Conservation (phyloP, 257 asterid genomes). For the Jacaranda copaia region DNA sequence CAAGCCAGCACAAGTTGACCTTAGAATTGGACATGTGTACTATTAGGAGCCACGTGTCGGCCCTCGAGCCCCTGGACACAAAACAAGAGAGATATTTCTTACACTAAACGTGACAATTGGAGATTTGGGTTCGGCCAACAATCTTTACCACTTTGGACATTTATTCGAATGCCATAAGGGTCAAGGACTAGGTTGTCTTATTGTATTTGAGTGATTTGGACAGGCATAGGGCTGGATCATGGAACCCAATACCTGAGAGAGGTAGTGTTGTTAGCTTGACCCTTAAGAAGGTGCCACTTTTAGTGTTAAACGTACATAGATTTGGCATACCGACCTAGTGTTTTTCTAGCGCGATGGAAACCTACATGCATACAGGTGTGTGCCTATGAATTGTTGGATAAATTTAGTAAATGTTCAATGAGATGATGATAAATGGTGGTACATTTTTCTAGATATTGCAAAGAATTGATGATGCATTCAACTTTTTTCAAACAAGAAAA, state of each 20-base stretch:
- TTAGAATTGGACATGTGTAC: constrained; percentile 36
- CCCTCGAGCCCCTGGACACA: constrained; percentile 13
- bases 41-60: constrained; percentile 44
- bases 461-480: no score
- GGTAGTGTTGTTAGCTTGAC: neutral
- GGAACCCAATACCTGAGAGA: neutral
- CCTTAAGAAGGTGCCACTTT: neutral
- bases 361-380: neutral
- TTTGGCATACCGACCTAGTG: neutral
- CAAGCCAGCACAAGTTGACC: constrained; percentile 42
- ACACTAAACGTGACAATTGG: neutral
- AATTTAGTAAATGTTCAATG: no score
- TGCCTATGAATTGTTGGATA: neutral
- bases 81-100: neutral
- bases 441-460: no score
- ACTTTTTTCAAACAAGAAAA: no score
- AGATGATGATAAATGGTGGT: no score
- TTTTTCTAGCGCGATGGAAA: neutral
- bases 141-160: no score
- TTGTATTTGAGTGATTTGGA: neutral
- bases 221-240: neutral
- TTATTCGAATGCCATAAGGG: neutral
- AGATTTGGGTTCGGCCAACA: neutral
- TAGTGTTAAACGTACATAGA: neutral
- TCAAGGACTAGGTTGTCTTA: neutral